These are phyloP conservation scores for Helianthus annuus DNA, from an alignment of 129 eudicot species.

Conservation along the genomic window DNA sequence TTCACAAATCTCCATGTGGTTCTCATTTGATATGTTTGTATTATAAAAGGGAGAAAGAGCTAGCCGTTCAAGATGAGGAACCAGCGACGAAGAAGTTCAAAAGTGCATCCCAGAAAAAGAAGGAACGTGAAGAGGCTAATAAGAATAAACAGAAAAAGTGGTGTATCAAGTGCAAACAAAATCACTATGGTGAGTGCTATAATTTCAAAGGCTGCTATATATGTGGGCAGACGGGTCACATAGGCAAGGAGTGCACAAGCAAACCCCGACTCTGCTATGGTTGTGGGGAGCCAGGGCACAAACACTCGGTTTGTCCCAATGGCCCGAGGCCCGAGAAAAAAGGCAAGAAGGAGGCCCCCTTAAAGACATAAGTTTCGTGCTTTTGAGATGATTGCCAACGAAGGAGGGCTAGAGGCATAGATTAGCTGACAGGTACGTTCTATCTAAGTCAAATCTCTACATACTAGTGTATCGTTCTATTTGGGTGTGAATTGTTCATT, in stretches of 20 bases:
- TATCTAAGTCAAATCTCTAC: conserved; percentile 3
- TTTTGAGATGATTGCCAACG: background rate
- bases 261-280: conserved; percentile 18
- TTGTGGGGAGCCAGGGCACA: conserved; percentile 22
- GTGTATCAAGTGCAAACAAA: conserved; percentile 14
- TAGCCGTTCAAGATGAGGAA: conserved; percentile 10
- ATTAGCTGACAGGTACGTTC: conserved; percentile 3
- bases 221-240: conserved; percentile 24
- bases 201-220: background rate
- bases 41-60: conserved; percentile 18
- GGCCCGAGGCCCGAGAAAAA: conserved; percentile 7
- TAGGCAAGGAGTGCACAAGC: conserved; percentile 10
- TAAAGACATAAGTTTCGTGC: conserved; percentile 7
- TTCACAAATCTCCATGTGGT: no score
- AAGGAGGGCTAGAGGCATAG: conserved; percentile 4
- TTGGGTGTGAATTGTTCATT: background rate
- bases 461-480: background rate
- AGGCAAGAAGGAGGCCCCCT: background rate
- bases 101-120: conserved; percentile 6
- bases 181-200: conserved; percentile 17
- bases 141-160: conserved; percentile 8
- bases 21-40: background rate
- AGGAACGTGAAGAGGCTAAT: background rate
- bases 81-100: conserved; percentile 17
- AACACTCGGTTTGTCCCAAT: conserved; percentile 11